Percentiles rank a stretch among this genome's conserved stretches.
These are phyloP conservation scores for Pelagomonas calceolata DNA, from an alignment of 108 stramenopile genomes.

Conservation along the genomic window DNA sequence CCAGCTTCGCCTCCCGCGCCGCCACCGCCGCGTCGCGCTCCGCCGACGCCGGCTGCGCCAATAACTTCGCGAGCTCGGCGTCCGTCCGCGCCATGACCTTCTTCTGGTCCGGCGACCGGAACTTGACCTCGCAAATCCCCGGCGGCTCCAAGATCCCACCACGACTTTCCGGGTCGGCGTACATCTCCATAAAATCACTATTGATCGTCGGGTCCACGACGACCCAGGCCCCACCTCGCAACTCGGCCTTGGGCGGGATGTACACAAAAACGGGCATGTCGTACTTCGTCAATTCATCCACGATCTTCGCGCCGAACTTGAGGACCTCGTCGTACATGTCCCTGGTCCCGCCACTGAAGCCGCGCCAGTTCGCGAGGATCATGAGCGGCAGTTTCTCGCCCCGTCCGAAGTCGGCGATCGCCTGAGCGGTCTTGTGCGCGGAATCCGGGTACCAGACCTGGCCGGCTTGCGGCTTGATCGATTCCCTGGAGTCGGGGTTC, in stretches of 20 bases:
- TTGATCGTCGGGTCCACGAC: constrained; percentile 98
- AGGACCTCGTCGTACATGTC: constrained; percentile 97
- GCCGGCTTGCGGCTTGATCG: constrained; percentile 78
- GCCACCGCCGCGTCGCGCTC: constrained; percentile 71
- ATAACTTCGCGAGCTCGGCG: constrained; percentile 66
- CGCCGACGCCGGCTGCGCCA: constrained; percentile 61
- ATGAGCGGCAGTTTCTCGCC: constrained; percentile 93
- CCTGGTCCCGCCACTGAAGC: constrained; percentile 90
- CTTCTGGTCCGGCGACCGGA: constrained; percentile 67
- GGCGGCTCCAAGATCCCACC: constrained; percentile 95
- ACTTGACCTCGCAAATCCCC: constrained; percentile 94
- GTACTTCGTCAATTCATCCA: constrained; percentile 90
- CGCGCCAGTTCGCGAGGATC: constrained; percentile 99
- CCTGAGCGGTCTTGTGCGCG: constrained; percentile 94
- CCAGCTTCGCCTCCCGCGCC: constrained; percentile 71
- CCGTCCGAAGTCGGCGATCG: constrained; percentile 80
- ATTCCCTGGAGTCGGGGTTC: constrained; percentile 88
- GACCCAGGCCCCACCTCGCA: constrained; percentile 96
- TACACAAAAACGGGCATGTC: constrained; percentile 92
- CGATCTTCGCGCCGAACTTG: constrained; percentile 96
- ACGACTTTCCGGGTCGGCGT: constrained; percentile 88
- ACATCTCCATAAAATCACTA: constrained; percentile 94
- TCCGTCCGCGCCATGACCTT: constrained; percentile 79
- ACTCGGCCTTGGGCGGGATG: constrained; percentile 90
- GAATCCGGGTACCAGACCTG: constrained; percentile 97